Evolutionary conservation across 2,329 filamentous ascomycete genomes (phyloP).

Genomic region (Sporothrix curviconia): DNA sequence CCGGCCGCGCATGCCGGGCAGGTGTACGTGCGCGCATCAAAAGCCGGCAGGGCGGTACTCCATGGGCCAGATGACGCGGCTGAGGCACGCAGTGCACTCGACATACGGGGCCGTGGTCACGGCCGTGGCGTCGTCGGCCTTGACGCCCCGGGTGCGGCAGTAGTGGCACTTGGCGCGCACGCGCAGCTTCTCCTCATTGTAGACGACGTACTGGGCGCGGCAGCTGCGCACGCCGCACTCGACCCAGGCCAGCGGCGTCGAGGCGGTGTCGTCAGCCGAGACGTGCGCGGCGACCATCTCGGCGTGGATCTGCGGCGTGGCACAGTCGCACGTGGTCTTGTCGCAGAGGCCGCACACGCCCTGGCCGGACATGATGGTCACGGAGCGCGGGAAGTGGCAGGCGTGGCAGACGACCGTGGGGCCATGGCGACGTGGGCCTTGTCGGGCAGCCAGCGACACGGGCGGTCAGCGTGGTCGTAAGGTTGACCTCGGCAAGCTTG

Average conservation of each 20-base stretch:
- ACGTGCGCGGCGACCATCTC: conserved; percentile 25
- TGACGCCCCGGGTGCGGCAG: conserved; percentile 31
- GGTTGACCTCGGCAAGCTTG: conserved; percentile 40
- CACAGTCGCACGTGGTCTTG: conserved; percentile 17
- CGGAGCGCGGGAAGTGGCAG: conserved; percentile 41
- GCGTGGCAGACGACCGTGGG: conserved; percentile 34
- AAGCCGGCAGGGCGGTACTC: conserved; percentile 34
- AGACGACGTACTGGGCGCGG: conserved; percentile 45
- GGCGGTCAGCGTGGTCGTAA: conserved; percentile 38
- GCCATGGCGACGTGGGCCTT: conserved; percentile 37
- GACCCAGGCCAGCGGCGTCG: conserved; percentile 36
- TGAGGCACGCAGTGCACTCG: conserved; percentile 39
- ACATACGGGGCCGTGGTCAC: conserved; percentile 32
- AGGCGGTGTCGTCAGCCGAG: conserved; percentile 25
- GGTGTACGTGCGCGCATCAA: conserved; percentile 28
- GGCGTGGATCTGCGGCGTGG: conserved; percentile 21
- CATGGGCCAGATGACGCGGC: conserved; percentile 40
- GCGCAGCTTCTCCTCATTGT: conserved; percentile 34
- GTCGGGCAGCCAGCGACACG: conserved; percentile 38
- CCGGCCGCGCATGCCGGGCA: conserved; percentile 36
- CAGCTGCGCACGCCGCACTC: conserved; percentile 39
- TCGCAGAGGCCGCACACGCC: conserved; percentile 38
- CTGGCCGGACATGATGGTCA: conserved; percentile 39
- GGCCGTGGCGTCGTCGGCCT: conserved; percentile 7
- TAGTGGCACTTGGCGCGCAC: conserved; percentile 44